Conservation (phyloP, 139 green algal genomes). For the Pycnococcus provasolii region DNA sequence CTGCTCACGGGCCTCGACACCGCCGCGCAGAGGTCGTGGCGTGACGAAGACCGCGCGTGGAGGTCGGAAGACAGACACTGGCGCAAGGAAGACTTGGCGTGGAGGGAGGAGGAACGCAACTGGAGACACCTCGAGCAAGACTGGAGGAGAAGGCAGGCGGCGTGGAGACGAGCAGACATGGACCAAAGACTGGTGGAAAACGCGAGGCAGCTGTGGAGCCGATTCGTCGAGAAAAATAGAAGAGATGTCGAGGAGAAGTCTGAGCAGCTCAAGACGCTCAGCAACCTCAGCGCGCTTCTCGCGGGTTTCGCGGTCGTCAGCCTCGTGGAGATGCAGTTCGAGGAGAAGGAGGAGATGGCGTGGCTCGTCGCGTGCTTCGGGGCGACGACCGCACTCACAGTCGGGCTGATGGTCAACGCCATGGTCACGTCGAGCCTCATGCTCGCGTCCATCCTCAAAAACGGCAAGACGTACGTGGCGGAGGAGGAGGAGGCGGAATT, state of each 20-base stretch:
- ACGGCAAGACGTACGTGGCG: constrained; percentile 40
- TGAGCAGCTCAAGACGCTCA: constrained; percentile 64
- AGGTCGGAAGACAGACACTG: constrained; percentile 29
- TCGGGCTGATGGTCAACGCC: constrained; percentile 35
- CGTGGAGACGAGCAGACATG: constrained; percentile 43
- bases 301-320: constrained; percentile 58
- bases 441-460: constrained; percentile 36
- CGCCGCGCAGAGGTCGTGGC: constrained; percentile 30
- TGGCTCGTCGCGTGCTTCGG: constrained; percentile 11
- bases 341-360: constrained; percentile 20
- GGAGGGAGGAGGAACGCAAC: constrained; percentile 31
- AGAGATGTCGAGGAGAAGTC: constrained; percentile 60
- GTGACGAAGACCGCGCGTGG: constrained; percentile 45
- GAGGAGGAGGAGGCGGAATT: constrained; percentile 45
- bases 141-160: constrained; percentile 18
- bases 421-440: constrained; percentile 41
- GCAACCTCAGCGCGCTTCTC: constrained; percentile 54
- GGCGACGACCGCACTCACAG: constrained; percentile 16
- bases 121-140: constrained; percentile 12
- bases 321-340: constrained; percentile 49
- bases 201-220: constrained; percentile 41
- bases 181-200: constrained; percentile 56
- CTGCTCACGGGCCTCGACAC: constrained; percentile 45
- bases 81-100: constrained; percentile 29
- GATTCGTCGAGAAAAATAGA: constrained; percentile 45